These are phyloP conservation scores for Phytophthora pistaciae DNA, from an alignment of 352 stramenopile species.

Conservation along the genomic window DNA sequence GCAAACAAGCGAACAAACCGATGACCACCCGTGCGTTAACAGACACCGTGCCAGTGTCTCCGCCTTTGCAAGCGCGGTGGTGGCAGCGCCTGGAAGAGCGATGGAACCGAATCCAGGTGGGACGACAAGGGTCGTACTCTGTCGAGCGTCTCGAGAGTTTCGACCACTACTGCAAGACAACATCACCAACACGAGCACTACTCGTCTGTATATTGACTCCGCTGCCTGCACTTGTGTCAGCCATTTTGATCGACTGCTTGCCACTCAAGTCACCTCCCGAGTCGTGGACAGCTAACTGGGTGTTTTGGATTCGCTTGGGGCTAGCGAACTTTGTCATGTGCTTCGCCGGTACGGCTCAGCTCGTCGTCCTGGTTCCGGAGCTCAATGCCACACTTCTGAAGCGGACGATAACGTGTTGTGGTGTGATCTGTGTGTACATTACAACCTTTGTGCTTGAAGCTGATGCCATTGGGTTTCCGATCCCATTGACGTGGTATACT, in stretches of 20 bases:
- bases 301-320: conserved; percentile 21
- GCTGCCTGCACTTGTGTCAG: conserved; percentile 3
- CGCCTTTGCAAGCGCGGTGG: no score
- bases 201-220: conserved; percentile 17
- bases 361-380: conserved; percentile 2
- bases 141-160: no score
- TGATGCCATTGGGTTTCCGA: conserved; percentile 10
- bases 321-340: conserved; percentile 1
- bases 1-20: no score
- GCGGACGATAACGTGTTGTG: background rate
- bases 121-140: no score
- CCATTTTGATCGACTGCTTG: conserved; percentile 20
- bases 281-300: conserved; percentile 16
- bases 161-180: background rate
- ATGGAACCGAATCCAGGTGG: no score
- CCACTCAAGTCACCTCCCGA: conserved; percentile 10
- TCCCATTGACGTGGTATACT: conserved; percentile 19
- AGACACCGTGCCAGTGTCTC: no score
- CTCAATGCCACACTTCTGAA: conserved; percentile 2
- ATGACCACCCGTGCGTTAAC: no score
- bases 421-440: conserved; percentile 6
- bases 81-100: no score
- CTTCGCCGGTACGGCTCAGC: background rate
- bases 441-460: conserved; percentile 3
- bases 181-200: conserved; percentile 1